These are phyloP conservation scores for Tilletia indica DNA, from an alignment of 1,284 basidiomycete species.

Conservation along the genomic window DNA sequence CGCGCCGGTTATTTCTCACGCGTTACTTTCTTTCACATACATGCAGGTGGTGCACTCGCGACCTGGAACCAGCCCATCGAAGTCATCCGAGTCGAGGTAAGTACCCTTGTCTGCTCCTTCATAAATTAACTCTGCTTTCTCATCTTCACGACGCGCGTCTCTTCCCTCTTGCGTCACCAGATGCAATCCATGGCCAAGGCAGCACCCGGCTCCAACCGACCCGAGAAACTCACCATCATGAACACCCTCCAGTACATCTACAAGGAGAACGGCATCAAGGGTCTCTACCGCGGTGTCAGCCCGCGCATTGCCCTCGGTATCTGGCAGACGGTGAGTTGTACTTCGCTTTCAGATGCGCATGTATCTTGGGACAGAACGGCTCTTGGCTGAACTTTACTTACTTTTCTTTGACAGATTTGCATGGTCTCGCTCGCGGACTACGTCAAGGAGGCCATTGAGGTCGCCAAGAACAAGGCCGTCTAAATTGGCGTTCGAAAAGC, in stretches of 20 bases:
- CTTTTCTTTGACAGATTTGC: conserved; percentile 63
- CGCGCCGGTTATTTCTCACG: neutral
- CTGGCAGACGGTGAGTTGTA: conserved; percentile 73
- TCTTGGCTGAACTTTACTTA: neutral
- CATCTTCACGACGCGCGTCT: neutral
- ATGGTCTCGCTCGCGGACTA: conserved; percentile 98
- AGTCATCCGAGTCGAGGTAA: conserved; percentile 77
- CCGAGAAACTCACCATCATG: conserved; percentile 81
- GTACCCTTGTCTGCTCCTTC: neutral
- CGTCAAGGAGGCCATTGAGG: conserved; percentile 59
- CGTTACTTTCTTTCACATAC: neutral
- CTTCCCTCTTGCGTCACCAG: conserved; percentile 52
- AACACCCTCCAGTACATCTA: conserved; percentile 87
- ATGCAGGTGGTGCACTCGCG: conserved; percentile 76
- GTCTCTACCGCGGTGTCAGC: conserved; percentile 93
- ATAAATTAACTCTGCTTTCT: neutral
- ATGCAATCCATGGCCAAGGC: conserved; percentile 98
- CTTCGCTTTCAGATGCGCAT: neutral
- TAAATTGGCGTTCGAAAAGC: too few relatives aligned
- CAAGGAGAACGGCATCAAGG: conserved; percentile 92
- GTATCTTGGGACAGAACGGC: neutral
- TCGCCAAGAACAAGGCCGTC: neutral
- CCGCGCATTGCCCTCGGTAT: conserved; percentile 93
- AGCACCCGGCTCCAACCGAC: conserved; percentile 70
- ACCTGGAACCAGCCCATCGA: conserved; percentile 99